phyloP scores from a whole-genome alignment of 306 rosid species.

The Cicer cuneatum region DNA sequence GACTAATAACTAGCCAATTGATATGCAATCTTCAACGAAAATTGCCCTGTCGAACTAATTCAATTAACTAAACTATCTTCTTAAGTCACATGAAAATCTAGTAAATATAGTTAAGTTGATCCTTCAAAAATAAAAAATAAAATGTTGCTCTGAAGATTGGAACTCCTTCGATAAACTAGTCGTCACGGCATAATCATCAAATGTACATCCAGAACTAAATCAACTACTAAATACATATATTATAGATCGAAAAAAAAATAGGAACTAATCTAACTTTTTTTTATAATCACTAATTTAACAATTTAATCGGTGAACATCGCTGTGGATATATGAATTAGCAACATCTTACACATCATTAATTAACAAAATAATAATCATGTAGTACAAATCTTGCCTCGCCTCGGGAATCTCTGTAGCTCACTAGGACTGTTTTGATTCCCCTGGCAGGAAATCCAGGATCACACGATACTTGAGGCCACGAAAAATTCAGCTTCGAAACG shows the following conservation, averaged over 20 bases:
- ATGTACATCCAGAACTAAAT: conserved; percentile 7
- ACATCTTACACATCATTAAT: background rate
- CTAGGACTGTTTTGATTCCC: conserved; percentile 71
- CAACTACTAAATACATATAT: background rate
- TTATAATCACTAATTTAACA: background rate
- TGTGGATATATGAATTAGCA: conserved; percentile 1
- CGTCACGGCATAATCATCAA: background rate
- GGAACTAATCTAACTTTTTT: background rate
- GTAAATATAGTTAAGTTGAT: background rate
- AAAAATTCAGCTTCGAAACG: conserved; percentile 73
- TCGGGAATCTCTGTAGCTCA: conserved; percentile 63
- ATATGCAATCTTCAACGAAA: conserved; percentile 6
- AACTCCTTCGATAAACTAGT: background rate
- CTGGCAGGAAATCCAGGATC: conserved; percentile 74
- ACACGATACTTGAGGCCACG: conserved; percentile 92
- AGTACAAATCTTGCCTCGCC: conserved; percentile 58
- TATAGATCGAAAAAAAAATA: background rate
- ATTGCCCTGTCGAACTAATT: background rate
- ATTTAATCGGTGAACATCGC: background rate
- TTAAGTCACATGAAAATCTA: conserved; percentile 9
- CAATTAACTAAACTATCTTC: background rate
- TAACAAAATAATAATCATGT: background rate
- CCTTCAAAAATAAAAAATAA: background rate
- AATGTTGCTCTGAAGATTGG: background rate
- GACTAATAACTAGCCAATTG: background rate